phyloP scores from a whole-genome alignment of 345 rosid genomes.

The Camelina laxa region DNA sequence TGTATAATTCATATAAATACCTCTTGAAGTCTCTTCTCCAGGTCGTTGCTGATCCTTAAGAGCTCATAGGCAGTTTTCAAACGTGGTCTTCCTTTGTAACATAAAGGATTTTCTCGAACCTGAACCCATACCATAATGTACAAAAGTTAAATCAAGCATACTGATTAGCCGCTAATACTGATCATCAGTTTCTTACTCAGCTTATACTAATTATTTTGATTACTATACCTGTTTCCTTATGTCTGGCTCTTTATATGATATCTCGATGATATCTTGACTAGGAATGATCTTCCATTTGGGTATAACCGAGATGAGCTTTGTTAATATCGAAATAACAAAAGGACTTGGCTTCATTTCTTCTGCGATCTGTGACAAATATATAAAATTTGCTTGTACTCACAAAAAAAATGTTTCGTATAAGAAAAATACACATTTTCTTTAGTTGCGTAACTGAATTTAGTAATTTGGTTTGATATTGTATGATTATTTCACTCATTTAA shows the following conservation, averaged over 20 bases:
- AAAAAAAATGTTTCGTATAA: background rate
- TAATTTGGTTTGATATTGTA: background rate
- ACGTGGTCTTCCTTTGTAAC: constrained; percentile 80
- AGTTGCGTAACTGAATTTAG: background rate
- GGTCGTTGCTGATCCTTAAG: constrained; percentile 52
- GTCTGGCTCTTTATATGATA: constrained; percentile 65
- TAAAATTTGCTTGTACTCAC: background rate
- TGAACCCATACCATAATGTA: constrained; percentile 36
- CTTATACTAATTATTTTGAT: constrained; percentile 6
- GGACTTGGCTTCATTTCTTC: constrained; percentile 66
- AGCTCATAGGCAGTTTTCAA: constrained; percentile 75
- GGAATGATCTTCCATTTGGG: constrained; percentile 78
- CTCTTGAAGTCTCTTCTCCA: constrained; percentile 65
- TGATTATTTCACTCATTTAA: background rate
- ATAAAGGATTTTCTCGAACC: constrained; percentile 65
- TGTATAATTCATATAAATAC: constrained; percentile 37
- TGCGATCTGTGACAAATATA: constrained; percentile 56
- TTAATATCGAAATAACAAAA: constrained; percentile 49
- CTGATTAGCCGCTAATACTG: background rate
- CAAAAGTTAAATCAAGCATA: constrained; percentile 10
- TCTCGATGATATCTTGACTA: constrained; percentile 59
- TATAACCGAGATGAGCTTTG: constrained; percentile 48
- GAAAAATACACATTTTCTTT: background rate
- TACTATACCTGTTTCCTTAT: constrained; percentile 64
- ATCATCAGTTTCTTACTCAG: background rate